Percentiles rank a stretch among this genome's conserved stretches.
Conservation (phyloP, 2,329 filamentous ascomycete genomes). For the Cercospora nicotianae region DNA sequence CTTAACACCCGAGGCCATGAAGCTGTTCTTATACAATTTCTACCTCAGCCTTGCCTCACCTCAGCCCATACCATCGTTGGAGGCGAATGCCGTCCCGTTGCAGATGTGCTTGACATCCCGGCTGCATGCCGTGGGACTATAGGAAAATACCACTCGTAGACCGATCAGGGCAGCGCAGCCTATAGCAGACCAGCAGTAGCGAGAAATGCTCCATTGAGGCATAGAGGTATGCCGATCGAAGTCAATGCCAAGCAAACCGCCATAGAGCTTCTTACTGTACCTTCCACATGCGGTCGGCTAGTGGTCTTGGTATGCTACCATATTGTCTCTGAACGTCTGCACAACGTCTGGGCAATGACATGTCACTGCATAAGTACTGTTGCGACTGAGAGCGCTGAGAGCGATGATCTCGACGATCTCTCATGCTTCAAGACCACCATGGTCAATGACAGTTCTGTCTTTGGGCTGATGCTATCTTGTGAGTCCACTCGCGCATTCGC, state of each 20-base stretch:
- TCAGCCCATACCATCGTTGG: background rate
- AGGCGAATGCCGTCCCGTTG: background rate
- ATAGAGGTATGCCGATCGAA: background rate
- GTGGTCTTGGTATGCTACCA: background rate
- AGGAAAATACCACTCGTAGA: background rate
- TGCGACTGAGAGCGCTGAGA: background rate
- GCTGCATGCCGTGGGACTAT: background rate
- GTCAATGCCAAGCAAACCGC: background rate
- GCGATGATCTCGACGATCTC: background rate
- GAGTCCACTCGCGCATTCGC: background rate
- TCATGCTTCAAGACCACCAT: background rate
- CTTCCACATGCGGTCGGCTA: background rate
- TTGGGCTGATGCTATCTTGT: background rate
- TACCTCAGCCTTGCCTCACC: background rate
- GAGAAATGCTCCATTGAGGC: background rate
- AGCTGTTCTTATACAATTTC: background rate
- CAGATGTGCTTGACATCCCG: background rate
- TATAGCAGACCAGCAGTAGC: background rate
- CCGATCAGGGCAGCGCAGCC: background rate
- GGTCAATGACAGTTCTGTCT: background rate
- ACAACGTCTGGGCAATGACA: background rate
- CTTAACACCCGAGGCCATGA: background rate
- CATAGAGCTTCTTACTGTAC: background rate
- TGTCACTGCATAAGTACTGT: background rate
- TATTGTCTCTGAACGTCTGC: background rate